Evolutionary conservation across 306 rosid genomes (phyloP).

Genomic region (Hylodesmum podocarpum): DNA sequence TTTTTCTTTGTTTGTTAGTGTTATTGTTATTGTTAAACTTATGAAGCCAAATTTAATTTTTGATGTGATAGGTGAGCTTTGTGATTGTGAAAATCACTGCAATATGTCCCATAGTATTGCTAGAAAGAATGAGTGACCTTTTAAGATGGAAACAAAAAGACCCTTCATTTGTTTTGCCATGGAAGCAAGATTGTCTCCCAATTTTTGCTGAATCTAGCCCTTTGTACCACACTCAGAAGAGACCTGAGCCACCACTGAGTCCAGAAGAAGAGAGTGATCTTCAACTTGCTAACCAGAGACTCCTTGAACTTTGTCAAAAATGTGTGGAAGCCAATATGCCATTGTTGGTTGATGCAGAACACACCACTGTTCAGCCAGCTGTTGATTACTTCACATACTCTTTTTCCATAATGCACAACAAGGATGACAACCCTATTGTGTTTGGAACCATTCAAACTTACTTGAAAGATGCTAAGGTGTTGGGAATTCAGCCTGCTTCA

Average conservation of each 20-base stretch:
- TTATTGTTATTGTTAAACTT: neutral
- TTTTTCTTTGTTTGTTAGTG: neutral
- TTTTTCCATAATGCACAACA: slow-evolving; percentile 59
- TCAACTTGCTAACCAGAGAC: slow-evolving; percentile 53
- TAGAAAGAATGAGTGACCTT: slow-evolving; percentile 67
- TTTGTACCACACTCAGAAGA: slow-evolving; percentile 60
- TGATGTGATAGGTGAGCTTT: slow-evolving; percentile 54
- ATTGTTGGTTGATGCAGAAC: slow-evolving; percentile 76
- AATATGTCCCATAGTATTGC: slow-evolving; percentile 68
- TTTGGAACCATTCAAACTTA: slow-evolving; percentile 82
- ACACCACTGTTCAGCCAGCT: slow-evolving; percentile 80
- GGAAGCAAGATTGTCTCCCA: slow-evolving; percentile 73
- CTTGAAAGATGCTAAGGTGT: slow-evolving; percentile 79
- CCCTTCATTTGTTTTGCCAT: slow-evolving; percentile 67
- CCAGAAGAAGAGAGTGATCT: slow-evolving; percentile 68
- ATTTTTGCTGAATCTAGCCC: slow-evolving; percentile 75
- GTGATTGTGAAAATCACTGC: slow-evolving; percentile 76
- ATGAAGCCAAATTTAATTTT: neutral
- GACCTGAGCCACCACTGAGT: slow-evolving; percentile 60
- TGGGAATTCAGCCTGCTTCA: too few species aligned
- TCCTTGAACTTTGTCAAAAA: slow-evolving; percentile 52
- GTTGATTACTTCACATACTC: slow-evolving; percentile 89
- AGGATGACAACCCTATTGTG: slow-evolving; percentile 50
- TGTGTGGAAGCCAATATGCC: slow-evolving; percentile 60
- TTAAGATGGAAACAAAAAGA: slow-evolving; percentile 83